These are phyloP conservation scores for Aspergillus latus DNA, from an alignment of 2,329 filamentous ascomycete genomes.

Conservation along the genomic window DNA sequence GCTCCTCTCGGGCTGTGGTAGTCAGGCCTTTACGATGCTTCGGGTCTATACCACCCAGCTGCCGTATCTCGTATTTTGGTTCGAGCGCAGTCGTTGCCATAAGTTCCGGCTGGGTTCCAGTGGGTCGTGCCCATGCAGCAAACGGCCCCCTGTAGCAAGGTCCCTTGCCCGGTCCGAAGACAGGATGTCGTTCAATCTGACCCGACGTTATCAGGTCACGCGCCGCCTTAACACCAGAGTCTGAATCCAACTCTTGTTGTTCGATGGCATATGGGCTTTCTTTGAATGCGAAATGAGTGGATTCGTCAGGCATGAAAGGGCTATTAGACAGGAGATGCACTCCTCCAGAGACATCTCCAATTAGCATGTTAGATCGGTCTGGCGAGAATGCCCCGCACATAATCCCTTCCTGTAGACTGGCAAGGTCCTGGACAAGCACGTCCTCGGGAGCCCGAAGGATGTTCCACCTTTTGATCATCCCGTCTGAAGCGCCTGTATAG, in stretches of 20 bases:
- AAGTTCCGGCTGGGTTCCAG: constrained; percentile 22
- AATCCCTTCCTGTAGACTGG: constrained; percentile 52
- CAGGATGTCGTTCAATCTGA: constrained; percentile 36
- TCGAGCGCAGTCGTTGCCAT: constrained; percentile 28
- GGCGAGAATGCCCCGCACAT: constrained; percentile 59
- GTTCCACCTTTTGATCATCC: constrained; percentile 61
- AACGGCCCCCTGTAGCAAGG: constrained; percentile 43
- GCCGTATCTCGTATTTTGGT: constrained; percentile 28
- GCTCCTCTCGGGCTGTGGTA: constrained; percentile 13
- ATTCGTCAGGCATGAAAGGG: constrained; percentile 25
- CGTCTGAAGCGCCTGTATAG: constrained; percentile 62
- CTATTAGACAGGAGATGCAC: constrained; percentile 52
- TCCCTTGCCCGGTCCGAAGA: constrained; percentile 43
- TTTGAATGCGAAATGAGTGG: constrained; percentile 17
- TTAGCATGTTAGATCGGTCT: constrained; percentile 55
- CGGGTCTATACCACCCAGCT: constrained; percentile 31
- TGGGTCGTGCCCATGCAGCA: constrained; percentile 41
- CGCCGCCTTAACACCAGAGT: constrained; percentile 29
- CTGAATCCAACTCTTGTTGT: constrained; percentile 14
- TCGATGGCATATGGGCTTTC: background rate
- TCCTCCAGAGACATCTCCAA: constrained; percentile 59
- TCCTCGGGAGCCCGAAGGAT: constrained; percentile 53
- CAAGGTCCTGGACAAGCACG: constrained; percentile 52
- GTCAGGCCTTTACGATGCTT: constrained; percentile 26
- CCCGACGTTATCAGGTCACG: constrained; percentile 33